Conservation (phyloP, 495 filamentous ascomycete species). For the Beverwykella pulmonaria region DNA sequence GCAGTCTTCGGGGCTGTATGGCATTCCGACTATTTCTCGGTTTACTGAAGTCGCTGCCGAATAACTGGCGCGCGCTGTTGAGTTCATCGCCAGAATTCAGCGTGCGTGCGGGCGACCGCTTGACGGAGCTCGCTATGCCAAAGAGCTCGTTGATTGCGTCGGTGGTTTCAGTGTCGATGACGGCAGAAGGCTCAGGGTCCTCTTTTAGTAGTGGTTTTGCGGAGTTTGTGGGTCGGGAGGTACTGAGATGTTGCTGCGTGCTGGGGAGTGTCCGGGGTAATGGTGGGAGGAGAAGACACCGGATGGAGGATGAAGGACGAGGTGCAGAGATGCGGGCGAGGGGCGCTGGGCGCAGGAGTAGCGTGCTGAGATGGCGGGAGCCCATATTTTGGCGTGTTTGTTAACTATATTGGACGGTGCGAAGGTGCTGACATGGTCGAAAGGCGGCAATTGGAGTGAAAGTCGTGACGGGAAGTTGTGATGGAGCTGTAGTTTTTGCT, state of each 20-base stretch:
- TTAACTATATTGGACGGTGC: not conserved
- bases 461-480: not conserved
- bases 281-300: not conserved
- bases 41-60: slow-evolving; percentile 6
- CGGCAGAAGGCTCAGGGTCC: not conserved
- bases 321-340: slow-evolving; percentile 6
- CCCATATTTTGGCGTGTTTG: slow-evolving; percentile 8
- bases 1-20: not conserved
- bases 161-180: not conserved
- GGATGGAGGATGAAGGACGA: not conserved
- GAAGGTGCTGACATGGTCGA: not conserved
- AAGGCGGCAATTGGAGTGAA: not conserved
- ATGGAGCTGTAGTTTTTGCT: not conserved
- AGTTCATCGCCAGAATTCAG: not conserved
- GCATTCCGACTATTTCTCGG: not conserved
- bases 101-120: not conserved
- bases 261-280: not conserved
- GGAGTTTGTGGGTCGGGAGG: not conserved
- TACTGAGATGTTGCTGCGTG: slow-evolving; percentile 1
- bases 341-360: slow-evolving; percentile 23
- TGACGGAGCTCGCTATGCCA: not conserved
- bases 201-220: not conserved
- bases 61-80: not conserved
- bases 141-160: slow-evolving; percentile 10
- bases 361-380: slow-evolving; percentile 19